Evolutionary conservation across 108 stramenopile species (phyloP).

Genomic region (Cyclotella choctawhatcheeana): DNA sequence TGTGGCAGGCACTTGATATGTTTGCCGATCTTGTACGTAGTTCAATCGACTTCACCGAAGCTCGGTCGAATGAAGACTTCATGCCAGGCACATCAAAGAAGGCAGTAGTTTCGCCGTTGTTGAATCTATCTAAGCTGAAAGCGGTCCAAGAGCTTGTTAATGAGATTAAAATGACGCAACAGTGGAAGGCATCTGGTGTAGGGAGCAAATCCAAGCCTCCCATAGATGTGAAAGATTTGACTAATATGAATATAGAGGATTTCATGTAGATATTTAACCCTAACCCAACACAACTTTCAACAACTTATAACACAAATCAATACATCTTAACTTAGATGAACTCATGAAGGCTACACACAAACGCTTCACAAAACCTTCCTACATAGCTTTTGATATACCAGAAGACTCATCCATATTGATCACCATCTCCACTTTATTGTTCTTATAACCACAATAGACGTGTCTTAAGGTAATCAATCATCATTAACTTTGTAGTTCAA

Average conservation of each 20-base stretch:
- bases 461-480: not conserved
- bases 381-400: not conserved
- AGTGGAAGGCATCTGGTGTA: conserved; percentile 61
- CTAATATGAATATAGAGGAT: conserved; percentile 1
- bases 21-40: conserved; percentile 74
- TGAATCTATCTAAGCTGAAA: conserved; percentile 67
- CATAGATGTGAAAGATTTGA: not conserved
- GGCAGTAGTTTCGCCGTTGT: conserved; percentile 29
- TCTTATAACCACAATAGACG: not conserved
- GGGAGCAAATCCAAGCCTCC: not conserved
- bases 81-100: conserved; percentile 59
- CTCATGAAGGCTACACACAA: not conserved
- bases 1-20: conserved; percentile 65
- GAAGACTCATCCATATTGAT: not conserved
- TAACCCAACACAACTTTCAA: not conserved
- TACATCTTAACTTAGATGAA: not conserved
- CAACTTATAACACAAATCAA: not conserved
- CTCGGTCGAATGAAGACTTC: conserved; percentile 54
- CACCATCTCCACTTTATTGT: not conserved
- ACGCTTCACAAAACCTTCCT: not conserved
- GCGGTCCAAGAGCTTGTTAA: conserved; percentile 62
- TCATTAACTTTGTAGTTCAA: too few species aligned
- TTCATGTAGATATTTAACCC: conserved; percentile 6
- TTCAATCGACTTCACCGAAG: conserved; percentile 86
- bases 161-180: conserved; percentile 55